Base-by-base conservation (phyloP, 2,329 filamentous ascomycete genomes). In the Lecanosticta acicola region DNA sequence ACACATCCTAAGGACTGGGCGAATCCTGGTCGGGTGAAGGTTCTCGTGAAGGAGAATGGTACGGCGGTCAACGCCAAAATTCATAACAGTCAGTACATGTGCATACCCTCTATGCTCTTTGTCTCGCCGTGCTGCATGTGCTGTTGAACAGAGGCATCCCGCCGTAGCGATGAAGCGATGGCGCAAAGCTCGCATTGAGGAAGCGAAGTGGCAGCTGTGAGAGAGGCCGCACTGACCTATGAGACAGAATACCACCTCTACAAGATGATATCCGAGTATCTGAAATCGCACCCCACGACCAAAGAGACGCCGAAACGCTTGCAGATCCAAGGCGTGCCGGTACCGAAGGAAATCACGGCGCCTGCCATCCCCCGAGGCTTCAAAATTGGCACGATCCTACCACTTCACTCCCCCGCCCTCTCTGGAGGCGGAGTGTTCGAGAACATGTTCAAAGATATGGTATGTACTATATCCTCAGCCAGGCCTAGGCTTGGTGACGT, bases 1-100 rank as follows among this genome's bases (percentile, higher is more conserved):
- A 78, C 82, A 50, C 93, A 98, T 68, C 93, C 93, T 4, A 91
- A 93, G 71, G 93, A 98, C 73, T 98, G 93, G 93, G 84, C 85
- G 46, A 98, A 98, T 71, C 93, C 93, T 10, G 93, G 93, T 3
- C 78, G 93, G 48, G 87, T 97, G 53, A 82, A 87, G 58, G 81
- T 97, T 40, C 71, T 83, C 61, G 72, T 96, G 45, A 84, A 81
- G 66, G 81, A 77, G 52, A 73, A 79, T 49, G 78, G 78, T 26
- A 68, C 68, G 51, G 61, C 69, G 37, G 60, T 74, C 32, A 76
- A 75, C 19, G 50, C 51, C 29, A 69, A 68, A 21, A 73, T 86
- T 37, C 81, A 81, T 64, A 86, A 84, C 60, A 87, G 78, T 81
- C 68, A 43, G 77, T 71, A n/a, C n/a, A n/a, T n/a, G n/a, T 16